A percentile compares a stretch with the other conserved stretches of the same genome.
Evolutionary conservation across 2,329 filamentous ascomycete species (phyloP).

Genomic region (Penicillium sp.): DNA sequence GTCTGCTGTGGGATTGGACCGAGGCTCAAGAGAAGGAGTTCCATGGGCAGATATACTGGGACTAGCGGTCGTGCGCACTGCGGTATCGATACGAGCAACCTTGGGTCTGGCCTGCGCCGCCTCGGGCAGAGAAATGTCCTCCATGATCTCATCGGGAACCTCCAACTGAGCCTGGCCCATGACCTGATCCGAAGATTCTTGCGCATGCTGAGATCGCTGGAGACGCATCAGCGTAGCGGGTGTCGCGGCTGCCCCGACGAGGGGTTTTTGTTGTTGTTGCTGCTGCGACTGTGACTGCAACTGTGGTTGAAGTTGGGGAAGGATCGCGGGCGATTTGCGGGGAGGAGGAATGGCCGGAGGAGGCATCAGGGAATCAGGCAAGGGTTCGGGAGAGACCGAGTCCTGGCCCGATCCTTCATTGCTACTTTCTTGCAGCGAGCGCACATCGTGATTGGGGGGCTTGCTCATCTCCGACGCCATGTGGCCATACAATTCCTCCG

Average conservation of each 20-base stretch:
- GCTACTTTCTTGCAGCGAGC: slow-evolving; percentile 32
- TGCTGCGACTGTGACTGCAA: slow-evolving; percentile 1
- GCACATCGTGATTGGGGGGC: slow-evolving; percentile 22
- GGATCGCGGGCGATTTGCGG: slow-evolving; percentile 37
- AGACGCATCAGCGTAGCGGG: slow-evolving; percentile 84
- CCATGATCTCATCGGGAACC: slow-evolving; percentile 52
- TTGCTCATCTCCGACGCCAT: slow-evolving; percentile 33
- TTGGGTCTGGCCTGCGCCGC: slow-evolving; percentile 48
- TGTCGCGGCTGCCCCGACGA: slow-evolving; percentile 60
- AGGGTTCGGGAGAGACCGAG: slow-evolving; percentile 45
- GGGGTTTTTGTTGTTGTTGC: slow-evolving; percentile 7
- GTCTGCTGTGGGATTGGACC: slow-evolving; percentile 29
- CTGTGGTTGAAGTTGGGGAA: slow-evolving; percentile 20
- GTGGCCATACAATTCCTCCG: slow-evolving; percentile 30
- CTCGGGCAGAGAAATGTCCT: slow-evolving; percentile 68
- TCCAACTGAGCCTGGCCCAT: slow-evolving; percentile 33
- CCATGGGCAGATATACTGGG: slow-evolving; percentile 59
- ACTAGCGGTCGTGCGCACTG: slow-evolving; percentile 39
- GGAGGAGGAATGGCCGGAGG: slow-evolving; percentile 43
- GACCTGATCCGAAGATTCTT: slow-evolving; percentile 34
- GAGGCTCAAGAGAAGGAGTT: slow-evolving; percentile 45
- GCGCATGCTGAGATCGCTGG: slow-evolving; percentile 43
- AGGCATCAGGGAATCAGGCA: slow-evolving; percentile 47
- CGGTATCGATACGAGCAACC: slow-evolving; percentile 47
- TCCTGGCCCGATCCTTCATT: slow-evolving; percentile 43